Evolutionary conservation across 2,329 filamentous ascomycete genomes (phyloP), one percentile per base, ranked within the genome.

Genomic region (Leptodontidium sp.): DNA sequence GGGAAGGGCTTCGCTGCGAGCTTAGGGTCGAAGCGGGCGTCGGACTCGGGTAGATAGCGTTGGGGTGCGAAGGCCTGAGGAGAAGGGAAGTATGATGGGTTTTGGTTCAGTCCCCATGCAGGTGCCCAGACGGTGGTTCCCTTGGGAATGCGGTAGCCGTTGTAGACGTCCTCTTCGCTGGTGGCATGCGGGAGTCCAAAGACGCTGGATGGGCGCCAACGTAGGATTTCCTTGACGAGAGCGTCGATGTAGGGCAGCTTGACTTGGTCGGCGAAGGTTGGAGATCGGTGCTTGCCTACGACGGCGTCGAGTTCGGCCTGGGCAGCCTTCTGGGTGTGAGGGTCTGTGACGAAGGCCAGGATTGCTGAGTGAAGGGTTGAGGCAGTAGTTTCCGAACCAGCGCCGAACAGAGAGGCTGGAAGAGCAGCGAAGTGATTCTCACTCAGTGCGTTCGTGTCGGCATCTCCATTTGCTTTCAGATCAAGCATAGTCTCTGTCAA

Each of bases 181-280:
- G 84, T 80, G 52, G 79, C 81, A 75, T 89, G 87, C 1, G 86
- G 86, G 35, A 88, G 83, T 3, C 83, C 84, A 1, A 84, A 75
- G 0, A 83, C 82, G 12, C 79, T 80, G 4, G 84, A 77, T 3
- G 84, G 83, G 38, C 78, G 78, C 79, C 81, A 83, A 14, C 84
- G 80, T 57, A 81, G 76, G 6, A 80, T 79, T 71, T 86, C 84
- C 63, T 84, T 79, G 17, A 86, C 74, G n/a, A 85, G 75, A 45
- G 78, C 77, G 61, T 82, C 79, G 47, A 86, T 77, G 65, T 83
- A 84, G 1, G 73, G 77, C 29, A 88, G 75, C 0, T 76, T 73
- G 0, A 77, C 75, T 12, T 80, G 76, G 69, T 88, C 85, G 1
- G 80, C 77, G 64, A 83, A 82, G 0, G 73, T 78, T 0, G 85